Evolutionary conservation across 129 eudicot species (phyloP).

Genomic region (Smallanthus sonchifolius): DNA sequence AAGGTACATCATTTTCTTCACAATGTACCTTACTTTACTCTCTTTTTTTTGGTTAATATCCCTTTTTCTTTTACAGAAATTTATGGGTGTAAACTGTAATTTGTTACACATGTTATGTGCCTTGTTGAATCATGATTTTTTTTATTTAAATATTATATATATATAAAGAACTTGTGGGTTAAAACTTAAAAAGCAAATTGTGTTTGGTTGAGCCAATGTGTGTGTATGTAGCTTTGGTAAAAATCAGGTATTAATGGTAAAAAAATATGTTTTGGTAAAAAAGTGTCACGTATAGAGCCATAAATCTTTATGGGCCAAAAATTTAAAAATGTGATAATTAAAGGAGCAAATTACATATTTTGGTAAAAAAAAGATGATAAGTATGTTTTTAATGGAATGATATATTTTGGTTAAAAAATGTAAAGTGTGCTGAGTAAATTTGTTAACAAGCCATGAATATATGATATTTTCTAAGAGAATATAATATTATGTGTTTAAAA

Average conservation of each 20-base stretch:
- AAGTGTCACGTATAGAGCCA: neutral
- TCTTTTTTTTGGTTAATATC: neutral
- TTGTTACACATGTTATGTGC: neutral
- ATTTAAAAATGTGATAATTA: too few relatives aligned
- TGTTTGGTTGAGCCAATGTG: neutral
- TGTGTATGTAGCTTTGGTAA: neutral
- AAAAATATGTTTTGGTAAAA: neutral
- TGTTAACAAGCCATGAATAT: neutral
- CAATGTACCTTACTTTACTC: conserved; percentile 31
- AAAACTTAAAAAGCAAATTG: neutral
- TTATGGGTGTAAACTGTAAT: neutral
- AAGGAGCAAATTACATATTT: neutral
- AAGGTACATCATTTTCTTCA: conserved; percentile 44
- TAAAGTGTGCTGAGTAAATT: neutral
- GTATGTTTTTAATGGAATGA: neutral
- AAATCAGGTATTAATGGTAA: neutral
- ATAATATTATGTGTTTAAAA: neutral
- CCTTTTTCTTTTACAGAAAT: neutral
- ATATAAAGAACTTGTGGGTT: neutral
- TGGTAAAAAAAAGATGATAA: too few relatives aligned
- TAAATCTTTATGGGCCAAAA: neutral
- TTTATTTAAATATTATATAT: neutral
- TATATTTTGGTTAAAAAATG: too few relatives aligned
- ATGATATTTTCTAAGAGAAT: neutral
- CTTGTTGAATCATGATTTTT: neutral